Conservation (phyloP, 768 basidiomycete species). For the Albatrellus ellisii region DNA sequence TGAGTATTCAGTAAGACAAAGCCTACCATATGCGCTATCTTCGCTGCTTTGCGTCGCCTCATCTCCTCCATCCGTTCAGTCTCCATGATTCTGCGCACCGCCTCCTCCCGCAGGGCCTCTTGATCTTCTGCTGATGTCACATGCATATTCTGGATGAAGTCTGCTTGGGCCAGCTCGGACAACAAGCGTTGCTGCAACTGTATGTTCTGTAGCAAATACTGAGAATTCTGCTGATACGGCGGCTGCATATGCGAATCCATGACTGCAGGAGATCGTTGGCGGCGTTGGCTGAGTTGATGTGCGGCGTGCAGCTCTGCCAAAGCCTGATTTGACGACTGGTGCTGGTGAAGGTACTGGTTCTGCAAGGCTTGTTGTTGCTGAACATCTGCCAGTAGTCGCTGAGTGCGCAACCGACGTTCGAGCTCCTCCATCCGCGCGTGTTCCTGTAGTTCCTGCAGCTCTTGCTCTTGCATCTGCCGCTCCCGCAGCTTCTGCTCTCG, state of each 20-base stretch:
- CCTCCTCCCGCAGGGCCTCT: constrained; percentile 62
- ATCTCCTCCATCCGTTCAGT: constrained; percentile 83
- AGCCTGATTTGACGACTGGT: constrained; percentile 30
- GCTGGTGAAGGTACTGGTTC: constrained; percentile 24
- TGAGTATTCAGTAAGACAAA: neutral
- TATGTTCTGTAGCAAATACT: constrained; percentile 45
- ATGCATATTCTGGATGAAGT: constrained; percentile 52
- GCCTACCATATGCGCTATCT: constrained; percentile 79
- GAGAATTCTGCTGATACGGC: constrained; percentile 38
- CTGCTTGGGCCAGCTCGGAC: constrained; percentile 63
- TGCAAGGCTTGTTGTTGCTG: constrained; percentile 14
- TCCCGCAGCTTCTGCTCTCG: constrained; percentile 21
- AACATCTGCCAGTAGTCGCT: constrained; percentile 12
- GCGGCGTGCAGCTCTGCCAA: constrained; percentile 36
- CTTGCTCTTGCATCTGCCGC: constrained; percentile 17
- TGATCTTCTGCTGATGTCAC: constrained; percentile 46
- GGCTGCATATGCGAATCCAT: constrained; percentile 17
- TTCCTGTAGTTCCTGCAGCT: constrained; percentile 19
- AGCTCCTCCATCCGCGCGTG: constrained; percentile 11
- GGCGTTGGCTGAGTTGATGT: constrained; percentile 30
- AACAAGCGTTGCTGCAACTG: constrained; percentile 66
- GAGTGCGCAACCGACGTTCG: constrained; percentile 12
- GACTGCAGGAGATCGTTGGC: constrained; percentile 25
- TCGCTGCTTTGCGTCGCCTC: constrained; percentile 65
- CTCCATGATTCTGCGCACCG: constrained; percentile 82